Percentiles rank a stretch among this genome's conserved stretches.
Conservation (phyloP, 2,329 filamentous ascomycete species). For the Alternaria sp. region DNA sequence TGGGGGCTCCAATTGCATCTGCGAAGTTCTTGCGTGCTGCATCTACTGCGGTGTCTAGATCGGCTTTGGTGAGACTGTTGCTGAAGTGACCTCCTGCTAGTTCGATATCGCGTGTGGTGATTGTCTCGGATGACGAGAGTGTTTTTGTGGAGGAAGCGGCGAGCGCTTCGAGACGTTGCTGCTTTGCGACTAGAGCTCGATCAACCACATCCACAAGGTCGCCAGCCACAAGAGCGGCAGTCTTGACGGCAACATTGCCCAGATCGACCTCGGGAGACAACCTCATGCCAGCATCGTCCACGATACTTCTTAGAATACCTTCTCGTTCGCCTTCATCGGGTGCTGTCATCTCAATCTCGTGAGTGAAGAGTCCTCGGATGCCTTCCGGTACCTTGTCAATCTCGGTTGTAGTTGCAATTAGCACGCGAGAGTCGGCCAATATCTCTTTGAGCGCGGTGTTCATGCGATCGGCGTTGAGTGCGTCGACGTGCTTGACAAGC, state of each 20-base stretch:
- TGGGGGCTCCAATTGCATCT: constrained; percentile 94
- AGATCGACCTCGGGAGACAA: constrained; percentile 85
- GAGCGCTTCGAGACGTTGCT: constrained; percentile 75
- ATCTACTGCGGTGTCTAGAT: constrained; percentile 93
- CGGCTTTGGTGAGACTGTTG: constrained; percentile 77
- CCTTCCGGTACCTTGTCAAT: constrained; percentile 93
- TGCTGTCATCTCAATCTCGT: constrained; percentile 91
- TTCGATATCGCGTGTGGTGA: constrained; percentile 83
- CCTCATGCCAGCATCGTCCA: constrained; percentile 76
- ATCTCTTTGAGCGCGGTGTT: constrained; percentile 84
- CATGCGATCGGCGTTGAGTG: constrained; percentile 89
- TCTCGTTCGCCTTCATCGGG: constrained; percentile 93
- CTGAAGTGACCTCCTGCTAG: constrained; percentile 83
- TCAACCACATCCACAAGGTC: constrained; percentile 95
- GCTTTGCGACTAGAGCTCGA: constrained; percentile 79
- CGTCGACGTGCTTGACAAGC: constrained; percentile 88
- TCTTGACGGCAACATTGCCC: constrained; percentile 86
- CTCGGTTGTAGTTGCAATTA: constrained; percentile 94
- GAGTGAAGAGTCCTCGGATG: constrained; percentile 88
- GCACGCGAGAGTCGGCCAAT: constrained; percentile 75
- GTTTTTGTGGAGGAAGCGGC: constrained; percentile 57
- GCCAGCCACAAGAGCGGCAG: constrained; percentile 90
- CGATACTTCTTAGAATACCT: constrained; percentile 79
- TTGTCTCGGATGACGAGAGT: constrained; percentile 37
- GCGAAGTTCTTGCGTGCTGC: constrained; percentile 97